These are phyloP conservation scores for Saccharomycopsis phalli DNA, from an alignment of 1,139 yeast genomes.

Conservation along the genomic window DNA sequence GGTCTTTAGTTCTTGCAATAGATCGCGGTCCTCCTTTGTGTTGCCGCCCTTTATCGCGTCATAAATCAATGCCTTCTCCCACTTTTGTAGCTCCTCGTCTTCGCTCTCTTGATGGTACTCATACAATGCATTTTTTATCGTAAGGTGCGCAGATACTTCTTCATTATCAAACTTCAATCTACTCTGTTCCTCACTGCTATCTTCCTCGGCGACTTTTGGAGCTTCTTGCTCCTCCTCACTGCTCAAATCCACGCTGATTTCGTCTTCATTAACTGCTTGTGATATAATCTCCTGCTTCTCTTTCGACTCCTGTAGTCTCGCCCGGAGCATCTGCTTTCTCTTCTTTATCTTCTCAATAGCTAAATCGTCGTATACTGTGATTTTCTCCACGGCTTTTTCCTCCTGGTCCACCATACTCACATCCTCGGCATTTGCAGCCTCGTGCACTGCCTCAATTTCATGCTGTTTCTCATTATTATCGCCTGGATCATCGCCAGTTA, in stretches of 20 bases:
- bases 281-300: neutral
- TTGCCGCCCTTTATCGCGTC: slow-evolving; percentile 2
- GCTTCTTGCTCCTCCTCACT: neutral
- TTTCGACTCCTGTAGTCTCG: neutral
- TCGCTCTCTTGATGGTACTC: slow-evolving; percentile 7
- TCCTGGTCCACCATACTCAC: no score
- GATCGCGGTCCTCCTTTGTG: neutral
- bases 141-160: neutral
- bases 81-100: slow-evolving; percentile 8
- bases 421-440: no score
- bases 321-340: neutral
- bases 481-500: no score
- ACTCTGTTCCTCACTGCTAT: neutral
- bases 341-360: slow-evolving; percentile 5
- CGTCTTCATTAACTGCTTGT: slow-evolving; percentile 1
- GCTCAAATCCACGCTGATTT: neutral
- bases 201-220: neutral
- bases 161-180: neutral
- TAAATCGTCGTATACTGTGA: slow-evolving; percentile 5
- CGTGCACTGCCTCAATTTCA: no score
- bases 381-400: no score
- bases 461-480: no score
- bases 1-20: neutral
- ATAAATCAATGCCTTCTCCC: slow-evolving; percentile 9
- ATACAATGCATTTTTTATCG: slow-evolving; percentile 7